Evolutionary conservation across 257 asterid genomes (phyloP), one percentile per base, ranked within the genome.

Genomic region (Schizonepeta tenuifolia): DNA sequence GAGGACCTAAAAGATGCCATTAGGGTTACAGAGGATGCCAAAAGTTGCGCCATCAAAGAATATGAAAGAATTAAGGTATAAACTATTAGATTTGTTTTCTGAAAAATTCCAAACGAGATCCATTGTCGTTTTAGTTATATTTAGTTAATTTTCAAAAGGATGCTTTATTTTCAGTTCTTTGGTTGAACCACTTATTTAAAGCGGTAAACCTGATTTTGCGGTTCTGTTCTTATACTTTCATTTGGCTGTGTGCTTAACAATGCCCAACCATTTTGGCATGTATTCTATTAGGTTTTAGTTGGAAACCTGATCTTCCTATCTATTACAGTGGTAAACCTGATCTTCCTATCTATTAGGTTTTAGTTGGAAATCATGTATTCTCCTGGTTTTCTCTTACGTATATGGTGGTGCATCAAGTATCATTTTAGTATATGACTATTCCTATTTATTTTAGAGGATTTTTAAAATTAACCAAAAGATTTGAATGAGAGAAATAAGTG

Each of bases 51-150:
- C 66, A 80, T 86, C 68, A 87, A 80, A 81, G 94, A 95, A 80
- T 95, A 92, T 69, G 95, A 83, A 77, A 90, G 96, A 79, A 95
- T 95, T 73, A 90, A 92, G 97, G 99, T 95, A 87, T 70, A 56
- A 40, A 58, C 55, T 50, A 26, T 62, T 73, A 35, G 35, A 54
- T 26, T 26, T 64, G 35, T 65, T 64, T 33, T 57, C 67, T 67
- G 68, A 64, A 9, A 31, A 12, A 11, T 60, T 47, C 73, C 12
- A 33, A 70, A 26, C 35, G 22, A n/a, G 26, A 13, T 55, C 71
- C 26, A 66, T 77, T 61, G 40, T 50, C 17, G 57, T 69, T 80
- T 77, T 69, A 62, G 33, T 69, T 74, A 57, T 22, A 55, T 43
- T 41, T 24, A 44, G n/a, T n/a, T n/a, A n/a, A 47, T 31, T 61